Base-by-base conservation (phyloP, 1,139 yeast species). In the Candida anutae region DNA sequence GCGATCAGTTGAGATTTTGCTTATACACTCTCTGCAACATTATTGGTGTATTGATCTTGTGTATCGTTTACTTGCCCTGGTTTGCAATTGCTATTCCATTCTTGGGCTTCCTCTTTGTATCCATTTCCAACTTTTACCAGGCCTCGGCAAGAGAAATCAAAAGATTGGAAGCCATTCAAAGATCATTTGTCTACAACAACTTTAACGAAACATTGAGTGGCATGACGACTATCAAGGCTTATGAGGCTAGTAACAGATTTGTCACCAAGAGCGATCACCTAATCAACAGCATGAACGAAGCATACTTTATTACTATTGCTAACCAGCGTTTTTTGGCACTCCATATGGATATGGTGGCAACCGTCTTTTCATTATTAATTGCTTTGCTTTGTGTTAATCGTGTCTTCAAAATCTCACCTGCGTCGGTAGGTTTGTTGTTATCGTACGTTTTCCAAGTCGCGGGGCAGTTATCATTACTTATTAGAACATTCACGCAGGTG, bases 241-340 rank as follows among this genome's bases (percentile, higher is more conserved):
- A 74, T 48, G 49, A 57, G 3, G 57, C 59, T 8, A 65, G 65
- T 16, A 50, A 55, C 10, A 53, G 77, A 31, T 83, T 83, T 44
- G 45, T 70, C 22, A 37, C 46, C 3, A 69, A 63, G 38, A 74
- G 75, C 37, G 69, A 70, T 36, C 34, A 33, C 8, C 58, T 69
- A 16, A 55, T 81, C 31, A 69, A 85, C 48, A 58, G 60, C 22
- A 77, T 77, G 76, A 80, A 81, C 43, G 81, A 81, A 41, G 82
- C 90, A 2, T 76, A 78, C 42, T 78, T 65, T 42, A 38, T 82
- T 30, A 70, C 80, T 6, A 58, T 75, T 38, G 82, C 78, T 1
- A 72, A 74, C 37, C 94, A 83, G 55, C 70, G 93, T 48, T 85
- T 94, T 94, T 67, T 83, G 24, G 71, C 77, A 13, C 55, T 80